Evolutionary conservation across 352 stramenopile genomes (phyloP), one percentile per base, ranked within the genome.

Genomic region (Lagenidium giganteum): DNA sequence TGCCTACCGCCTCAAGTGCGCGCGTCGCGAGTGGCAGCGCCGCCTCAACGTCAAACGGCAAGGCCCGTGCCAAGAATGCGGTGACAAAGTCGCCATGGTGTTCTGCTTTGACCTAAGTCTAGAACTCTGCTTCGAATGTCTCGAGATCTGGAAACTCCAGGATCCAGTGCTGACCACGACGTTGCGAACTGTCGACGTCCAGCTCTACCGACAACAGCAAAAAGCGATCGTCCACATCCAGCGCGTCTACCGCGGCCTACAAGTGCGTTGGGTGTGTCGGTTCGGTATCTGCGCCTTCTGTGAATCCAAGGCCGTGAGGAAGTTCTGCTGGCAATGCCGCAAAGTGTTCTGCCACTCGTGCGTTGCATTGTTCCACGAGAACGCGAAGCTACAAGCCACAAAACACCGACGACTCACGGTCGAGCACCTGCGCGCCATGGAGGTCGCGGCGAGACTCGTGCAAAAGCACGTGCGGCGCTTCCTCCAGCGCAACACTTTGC

Each of bases 271-370:
- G 33, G 11, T 4, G 2, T 20, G 12, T 0, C 28, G 32, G 0
- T 70, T 71, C 22, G 70, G 70, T 1, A 14, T 55, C 17, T 89
- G 77, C 31, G 33, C 29, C 1, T 50, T 79, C 16, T 89, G 77
- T 30, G 40, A 64, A 5, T 53, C 55, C 8, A 51, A 60, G 8
- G 70, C 75, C 5, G 42, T 70, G 0, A 61, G 65, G 3, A 38
- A 43, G 20, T 61, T 69, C 26, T 89, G 77, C 25, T 59, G 60
- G 7, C 42, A 50, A 2, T 87, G 76, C n/a, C n/a, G 28, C 14
- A 48, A 60, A 21, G 47, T 31, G 5, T 80, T 68, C 21, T 87
- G 74, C 47, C 70, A 64, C 40, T 61, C 67, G 20, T 84, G 71
- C 32, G 55, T 66, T 27, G 47, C 39, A 22, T 36, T 67, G 8